Evolutionary conservation across 306 rosid genomes (phyloP), one percentile per base, ranked within the genome.

Genomic region (Medicago lupulina): DNA sequence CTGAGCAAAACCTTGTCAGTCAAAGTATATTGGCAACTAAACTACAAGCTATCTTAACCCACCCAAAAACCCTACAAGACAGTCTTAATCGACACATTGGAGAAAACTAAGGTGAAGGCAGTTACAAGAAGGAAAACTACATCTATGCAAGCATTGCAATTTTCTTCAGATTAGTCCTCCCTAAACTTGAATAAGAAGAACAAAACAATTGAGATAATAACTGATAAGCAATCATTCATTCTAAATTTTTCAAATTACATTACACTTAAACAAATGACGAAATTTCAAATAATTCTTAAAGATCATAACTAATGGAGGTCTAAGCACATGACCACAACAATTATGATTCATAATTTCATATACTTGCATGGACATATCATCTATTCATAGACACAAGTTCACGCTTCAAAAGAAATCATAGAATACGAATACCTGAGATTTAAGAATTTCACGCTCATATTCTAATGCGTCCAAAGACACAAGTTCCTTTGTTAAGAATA

Each of bases 401-500:
- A 23, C 28, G 64, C 59, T 46, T 41, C 44, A 69, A 38, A 57
- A 39, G 23, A 71, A 71, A 71, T 69, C 5, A 76, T 7, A 41
- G 68, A 68, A 80, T 83, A 94, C 96, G 95, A 68, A 80, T 83
- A 94, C 98, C 97, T 94, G 96, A 86, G 98, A 92, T 77, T 86
- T 88, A 9, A 94, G 96, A 78, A 94, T 83, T 82, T 92, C 98
- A 1, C 92, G 90, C 79, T 94, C 98, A 74, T 85, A 88, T 65
- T 80, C 85, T 38, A 92, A 79, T 7, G 92, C 91, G 40, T 86
- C 92, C n/a, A 87, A 84, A 76, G 98, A 70, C 74, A 94, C 97
- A 39, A 86, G 93, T 75, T 94, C 97, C 86, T 79, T 94, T 16
- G 98, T 87, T 73, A 94, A 88, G 85, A 87, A 94, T 55, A 90